Evolutionary conservation across 2,329 filamentous ascomycete genomes (phyloP).

Genomic region (Trichoderma hamatum): DNA sequence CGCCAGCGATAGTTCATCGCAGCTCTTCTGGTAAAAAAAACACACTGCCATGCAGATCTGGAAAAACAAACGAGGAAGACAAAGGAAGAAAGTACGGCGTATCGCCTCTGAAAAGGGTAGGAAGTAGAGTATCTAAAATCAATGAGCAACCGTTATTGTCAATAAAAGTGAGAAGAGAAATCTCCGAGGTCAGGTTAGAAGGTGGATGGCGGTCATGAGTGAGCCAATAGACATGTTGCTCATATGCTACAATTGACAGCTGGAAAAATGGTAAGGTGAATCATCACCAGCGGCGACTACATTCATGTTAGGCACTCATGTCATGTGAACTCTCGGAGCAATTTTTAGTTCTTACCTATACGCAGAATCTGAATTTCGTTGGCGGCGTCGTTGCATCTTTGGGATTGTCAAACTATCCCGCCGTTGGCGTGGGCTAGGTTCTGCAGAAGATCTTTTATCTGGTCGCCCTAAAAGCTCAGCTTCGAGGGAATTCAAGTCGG

Average conservation of each 20-base stretch:
- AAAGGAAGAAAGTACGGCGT: not conserved
- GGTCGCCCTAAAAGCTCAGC: constrained; percentile 44
- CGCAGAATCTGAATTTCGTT: constrained; percentile 43
- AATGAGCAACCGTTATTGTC: too few species aligned
- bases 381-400: constrained; percentile 41
- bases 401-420: constrained; percentile 29
- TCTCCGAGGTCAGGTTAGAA: not conserved
- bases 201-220: not conserved
- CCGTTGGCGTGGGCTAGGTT: constrained; percentile 31
- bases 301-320: not conserved
- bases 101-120: not conserved
- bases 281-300: constrained; percentile 43
- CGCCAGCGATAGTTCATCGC: not conserved
- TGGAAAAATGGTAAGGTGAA: not conserved
- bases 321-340: not conserved
- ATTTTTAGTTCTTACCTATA: constrained; percentile 39
- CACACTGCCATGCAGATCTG: not conserved
- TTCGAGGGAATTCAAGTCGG: constrained; percentile 45
- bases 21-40: not conserved
- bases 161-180: not conserved
- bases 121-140: not conserved
- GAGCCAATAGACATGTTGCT: not conserved
- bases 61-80: not conserved
- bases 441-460: constrained; percentile 37
- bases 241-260: not conserved